Evolutionary conservation across 1,284 basidiomycete genomes (phyloP).

Genomic region (Heliocybe sulcata): DNA sequence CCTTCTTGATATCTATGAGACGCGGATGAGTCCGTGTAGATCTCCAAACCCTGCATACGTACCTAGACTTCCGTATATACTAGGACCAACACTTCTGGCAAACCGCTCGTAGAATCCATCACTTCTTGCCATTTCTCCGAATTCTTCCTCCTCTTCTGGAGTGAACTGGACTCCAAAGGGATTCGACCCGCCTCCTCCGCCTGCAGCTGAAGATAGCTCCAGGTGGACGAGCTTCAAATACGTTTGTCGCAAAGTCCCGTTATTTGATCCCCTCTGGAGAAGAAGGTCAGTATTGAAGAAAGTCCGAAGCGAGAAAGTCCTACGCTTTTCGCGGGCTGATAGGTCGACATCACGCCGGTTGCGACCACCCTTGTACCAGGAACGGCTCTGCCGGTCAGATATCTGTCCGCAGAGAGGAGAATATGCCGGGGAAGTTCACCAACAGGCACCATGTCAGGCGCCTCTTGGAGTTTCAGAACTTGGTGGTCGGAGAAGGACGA

Average conservation of each 20-base stretch:
- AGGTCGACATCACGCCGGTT: conserved; percentile 97
- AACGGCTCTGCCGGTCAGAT: conserved; percentile 86
- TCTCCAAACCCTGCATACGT: conserved; percentile 13
- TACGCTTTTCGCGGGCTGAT: conserved; percentile 79
- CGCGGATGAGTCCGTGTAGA: neutral
- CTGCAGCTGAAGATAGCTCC: conserved; percentile 76
- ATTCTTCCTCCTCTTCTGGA: conserved; percentile 97
- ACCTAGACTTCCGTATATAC: conserved; percentile 95
- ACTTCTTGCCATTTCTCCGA: conserved; percentile 82
- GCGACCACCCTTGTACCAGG: conserved; percentile 93
- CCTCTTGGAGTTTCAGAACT: conserved; percentile 95
- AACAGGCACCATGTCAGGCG: conserved; percentile 99
- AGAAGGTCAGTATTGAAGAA: conserved; percentile 1
- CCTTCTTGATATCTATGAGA: conserved; percentile 90
- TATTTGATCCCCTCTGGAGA: conserved; percentile 73
- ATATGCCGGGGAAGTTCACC: conserved; percentile 97
- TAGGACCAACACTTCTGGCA: conserved; percentile 90
- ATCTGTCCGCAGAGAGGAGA: conserved; percentile 86
- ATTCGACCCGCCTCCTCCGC: conserved; percentile 58
- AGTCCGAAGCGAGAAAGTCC: conserved; percentile 18
- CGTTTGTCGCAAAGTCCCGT: conserved; percentile 86
- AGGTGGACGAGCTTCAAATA: conserved; percentile 93
- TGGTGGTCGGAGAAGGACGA: conserved; percentile 96
- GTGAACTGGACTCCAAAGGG: conserved; percentile 84
- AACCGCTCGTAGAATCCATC: conserved; percentile 94